Evolutionary conservation across 768 basidiomycete genomes (phyloP).

Genomic region (Xanthoconium stramineum): DNA sequence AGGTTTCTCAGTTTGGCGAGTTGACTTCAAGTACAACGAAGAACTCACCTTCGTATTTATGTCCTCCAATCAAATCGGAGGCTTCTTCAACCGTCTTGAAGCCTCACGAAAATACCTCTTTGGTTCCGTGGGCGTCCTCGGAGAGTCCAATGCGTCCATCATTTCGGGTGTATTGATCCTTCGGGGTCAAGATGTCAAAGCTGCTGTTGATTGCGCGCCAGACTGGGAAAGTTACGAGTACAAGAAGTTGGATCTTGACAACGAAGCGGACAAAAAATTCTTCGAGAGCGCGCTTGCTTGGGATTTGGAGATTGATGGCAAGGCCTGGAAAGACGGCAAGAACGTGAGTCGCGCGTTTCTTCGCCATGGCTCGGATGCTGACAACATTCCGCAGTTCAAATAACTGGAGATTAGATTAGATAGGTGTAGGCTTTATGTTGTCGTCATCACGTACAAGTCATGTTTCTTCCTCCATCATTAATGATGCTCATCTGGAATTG

Average conservation of each 20-base stretch:
- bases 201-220: conserved; percentile 77
- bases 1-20: conserved; percentile 88
- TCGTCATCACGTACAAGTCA: conserved; percentile 4
- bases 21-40: conserved; percentile 95
- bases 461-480: background rate
- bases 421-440: conserved; percentile 22
- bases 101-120: conserved; percentile 96
- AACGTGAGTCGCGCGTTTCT: conserved; percentile 54
- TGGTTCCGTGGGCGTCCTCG: conserved; percentile 89
- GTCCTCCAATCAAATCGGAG: conserved; percentile 91
- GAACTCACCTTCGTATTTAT: conserved; percentile 92
- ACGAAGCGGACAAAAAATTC: conserved; percentile 77
- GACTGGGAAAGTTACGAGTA: conserved; percentile 90
- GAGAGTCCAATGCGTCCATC: conserved; percentile 69
- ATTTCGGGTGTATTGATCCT: conserved; percentile 81
- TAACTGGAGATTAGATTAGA: conserved; percentile 18
- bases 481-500: no score
- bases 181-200: conserved; percentile 71
- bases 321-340: conserved; percentile 90
- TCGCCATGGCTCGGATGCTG: background rate
- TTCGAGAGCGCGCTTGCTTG: conserved; percentile 92
- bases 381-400: conserved; percentile 21
- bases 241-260: conserved; percentile 71
- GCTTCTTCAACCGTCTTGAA: conserved; percentile 98
- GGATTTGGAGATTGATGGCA: conserved; percentile 87